phyloP scores from a whole-genome alignment of 2,329 filamentous ascomycete genomes.

The Emergomyces pasteurianus region DNA sequence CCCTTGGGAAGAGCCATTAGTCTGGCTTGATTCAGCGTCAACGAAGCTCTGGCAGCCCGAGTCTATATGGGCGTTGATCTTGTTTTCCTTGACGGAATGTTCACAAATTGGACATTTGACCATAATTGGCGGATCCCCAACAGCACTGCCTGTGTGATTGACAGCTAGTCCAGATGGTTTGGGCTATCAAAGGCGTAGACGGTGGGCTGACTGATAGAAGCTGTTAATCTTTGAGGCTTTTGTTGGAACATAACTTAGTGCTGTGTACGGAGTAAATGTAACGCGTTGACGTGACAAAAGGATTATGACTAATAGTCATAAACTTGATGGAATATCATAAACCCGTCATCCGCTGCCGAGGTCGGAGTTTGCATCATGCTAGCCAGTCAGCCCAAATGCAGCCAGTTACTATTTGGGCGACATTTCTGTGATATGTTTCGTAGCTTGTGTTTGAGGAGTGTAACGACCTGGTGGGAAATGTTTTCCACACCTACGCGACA shows the following conservation, averaged over 20 bases:
- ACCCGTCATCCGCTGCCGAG: not conserved
- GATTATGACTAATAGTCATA: not conserved
- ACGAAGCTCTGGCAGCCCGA: slow-evolving; percentile 62
- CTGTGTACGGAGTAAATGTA: not conserved
- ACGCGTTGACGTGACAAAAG: not conserved
- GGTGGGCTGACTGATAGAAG: not conserved
- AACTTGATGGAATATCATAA: not conserved
- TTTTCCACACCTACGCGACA: not conserved
- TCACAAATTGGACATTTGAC: slow-evolving; percentile 70
- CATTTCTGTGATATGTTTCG: not conserved
- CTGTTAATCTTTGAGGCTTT: not conserved
- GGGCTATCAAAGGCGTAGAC: not conserved
- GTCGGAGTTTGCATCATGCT: not conserved
- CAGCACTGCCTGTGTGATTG: not conserved
- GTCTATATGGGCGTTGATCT: slow-evolving; percentile 88
- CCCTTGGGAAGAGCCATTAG: slow-evolving; percentile 21
- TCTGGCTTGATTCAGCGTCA: slow-evolving; percentile 37
- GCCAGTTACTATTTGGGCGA: not conserved
- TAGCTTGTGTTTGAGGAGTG: not conserved
- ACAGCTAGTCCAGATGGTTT: not conserved
- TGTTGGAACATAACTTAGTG: not conserved
- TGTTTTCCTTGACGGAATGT: slow-evolving; percentile 54
- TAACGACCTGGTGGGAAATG: not conserved
- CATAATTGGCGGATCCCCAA: slow-evolving; percentile 16
- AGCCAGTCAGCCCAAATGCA: not conserved